Conservation (phyloP, 192 early-diverging fungal genomes). For the Mortierella alpina region DNA sequence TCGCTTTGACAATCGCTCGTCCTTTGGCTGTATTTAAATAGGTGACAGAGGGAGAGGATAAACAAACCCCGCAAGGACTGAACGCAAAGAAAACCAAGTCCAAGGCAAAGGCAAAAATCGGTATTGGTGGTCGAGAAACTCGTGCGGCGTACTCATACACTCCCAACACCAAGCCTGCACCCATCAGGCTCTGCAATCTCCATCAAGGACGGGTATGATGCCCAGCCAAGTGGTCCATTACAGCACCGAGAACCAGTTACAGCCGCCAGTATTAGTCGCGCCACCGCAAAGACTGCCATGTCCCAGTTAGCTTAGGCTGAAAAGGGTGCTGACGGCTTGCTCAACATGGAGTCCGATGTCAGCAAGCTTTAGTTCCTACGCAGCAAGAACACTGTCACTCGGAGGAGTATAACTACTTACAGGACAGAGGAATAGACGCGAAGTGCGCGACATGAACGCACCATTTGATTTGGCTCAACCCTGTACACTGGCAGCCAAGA, state of each 20-base stretch:
- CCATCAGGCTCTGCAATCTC: slow-evolving; percentile 44
- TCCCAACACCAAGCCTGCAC: slow-evolving; percentile 25
- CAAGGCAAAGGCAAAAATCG: no score
- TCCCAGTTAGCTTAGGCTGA: slow-evolving; percentile 41
- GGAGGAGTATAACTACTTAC: no score
- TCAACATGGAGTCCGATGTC: slow-evolving; percentile 28
- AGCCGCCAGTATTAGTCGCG: slow-evolving; percentile 24
- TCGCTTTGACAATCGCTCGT: neutral
- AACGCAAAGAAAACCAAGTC: no score
- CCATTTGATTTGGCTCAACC: no score
- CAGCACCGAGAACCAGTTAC: slow-evolving; percentile 42
- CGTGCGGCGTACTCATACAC: neutral
- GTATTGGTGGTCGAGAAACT: no score
- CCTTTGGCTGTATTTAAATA: neutral
- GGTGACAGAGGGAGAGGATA: no score
- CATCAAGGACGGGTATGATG: slow-evolving; percentile 47
- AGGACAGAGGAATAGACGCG: no score
- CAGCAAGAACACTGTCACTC: no score
- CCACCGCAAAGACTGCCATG: slow-evolving; percentile 25
- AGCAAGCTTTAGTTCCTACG: neutral
- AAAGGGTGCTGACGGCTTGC: slow-evolving; percentile 4
- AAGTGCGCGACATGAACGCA: no score
- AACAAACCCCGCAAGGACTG: no score
- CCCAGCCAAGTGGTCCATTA: slow-evolving; percentile 46
- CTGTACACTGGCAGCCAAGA: no score